A percentile compares a stretch with the other conserved stretches of the same genome.
These are phyloP conservation scores for Paracamarosporium sp. DNA, from an alignment of 2,329 filamentous ascomycete genomes.

Conservation along the genomic window DNA sequence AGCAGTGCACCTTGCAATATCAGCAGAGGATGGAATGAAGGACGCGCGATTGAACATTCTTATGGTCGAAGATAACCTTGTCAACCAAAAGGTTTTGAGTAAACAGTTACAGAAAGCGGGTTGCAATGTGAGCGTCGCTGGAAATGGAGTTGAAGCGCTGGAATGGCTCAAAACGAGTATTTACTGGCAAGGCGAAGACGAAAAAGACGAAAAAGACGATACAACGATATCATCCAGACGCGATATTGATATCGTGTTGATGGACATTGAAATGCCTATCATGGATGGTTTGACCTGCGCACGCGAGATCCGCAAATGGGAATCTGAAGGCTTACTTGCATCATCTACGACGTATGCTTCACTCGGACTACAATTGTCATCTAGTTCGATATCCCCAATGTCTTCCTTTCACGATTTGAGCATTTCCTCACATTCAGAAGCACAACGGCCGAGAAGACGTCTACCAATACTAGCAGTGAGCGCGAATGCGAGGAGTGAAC, in stretches of 20 bases:
- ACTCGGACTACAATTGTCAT: neutral
- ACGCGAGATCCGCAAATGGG: constrained; percentile 33
- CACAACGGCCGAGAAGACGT: constrained; percentile 9
- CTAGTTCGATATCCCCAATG: neutral
- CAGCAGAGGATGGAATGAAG: constrained; percentile 30
- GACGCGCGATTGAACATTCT: constrained; percentile 30
- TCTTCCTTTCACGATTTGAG: neutral
- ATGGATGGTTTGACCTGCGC: constrained; percentile 44
- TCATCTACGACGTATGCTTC: neutral
- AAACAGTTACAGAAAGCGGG: constrained; percentile 47
- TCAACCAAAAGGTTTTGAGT: constrained; percentile 50
- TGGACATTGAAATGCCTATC: constrained; percentile 45
- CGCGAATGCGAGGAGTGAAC: constrained; percentile 43
- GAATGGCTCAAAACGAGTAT: constrained; percentile 40
- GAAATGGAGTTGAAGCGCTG: constrained; percentile 48
- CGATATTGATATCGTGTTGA: constrained; percentile 33
- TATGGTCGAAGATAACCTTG: constrained; percentile 48
- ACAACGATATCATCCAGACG: neutral
- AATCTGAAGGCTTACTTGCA: constrained; percentile 26
- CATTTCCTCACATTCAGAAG: neutral
- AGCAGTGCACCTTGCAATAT: constrained; percentile 12
- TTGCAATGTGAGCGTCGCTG: constrained; percentile 45
- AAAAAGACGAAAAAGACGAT: neutral
- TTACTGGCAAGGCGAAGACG: constrained; percentile 24
- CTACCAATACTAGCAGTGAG: constrained; percentile 43